Conservation (phyloP, 2,329 filamentous ascomycete genomes). For the Pseudogymnoascus sp. region DNA sequence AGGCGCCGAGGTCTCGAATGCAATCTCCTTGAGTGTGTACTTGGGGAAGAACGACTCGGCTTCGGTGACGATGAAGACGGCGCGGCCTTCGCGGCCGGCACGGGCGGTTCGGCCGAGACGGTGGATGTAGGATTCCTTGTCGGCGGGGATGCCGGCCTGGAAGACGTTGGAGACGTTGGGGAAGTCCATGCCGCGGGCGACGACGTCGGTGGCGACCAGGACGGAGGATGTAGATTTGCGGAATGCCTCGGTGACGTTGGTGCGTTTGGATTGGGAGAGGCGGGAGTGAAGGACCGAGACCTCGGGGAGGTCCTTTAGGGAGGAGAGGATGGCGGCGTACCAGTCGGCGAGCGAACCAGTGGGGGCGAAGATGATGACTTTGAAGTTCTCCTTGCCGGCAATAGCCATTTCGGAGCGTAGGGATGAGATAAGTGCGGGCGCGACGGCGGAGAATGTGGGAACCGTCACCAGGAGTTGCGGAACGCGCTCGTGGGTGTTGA, state of each 20-base stretch:
- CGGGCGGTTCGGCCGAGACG: slow-evolving; percentile 69
- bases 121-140: slow-evolving; percentile 67
- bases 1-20: slow-evolving; percentile 38
- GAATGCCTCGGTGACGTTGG: slow-evolving; percentile 63
- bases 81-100: slow-evolving; percentile 63
- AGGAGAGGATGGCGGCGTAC: slow-evolving; percentile 46
- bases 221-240: slow-evolving; percentile 52
- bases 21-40: slow-evolving; percentile 44
- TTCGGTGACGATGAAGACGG: slow-evolving; percentile 55
- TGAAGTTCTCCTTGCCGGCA: slow-evolving; percentile 52
- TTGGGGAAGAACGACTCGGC: slow-evolving; percentile 45
- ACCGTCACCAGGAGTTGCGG: slow-evolving; percentile 68
- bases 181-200: slow-evolving; percentile 76
- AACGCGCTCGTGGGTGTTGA: slow-evolving; percentile 74
- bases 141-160: slow-evolving; percentile 56
- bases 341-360: slow-evolving; percentile 66
- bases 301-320: slow-evolving; percentile 23
- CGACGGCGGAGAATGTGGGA: slow-evolving; percentile 62
- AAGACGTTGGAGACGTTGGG: slow-evolving; percentile 73
- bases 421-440: slow-evolving; percentile 72
- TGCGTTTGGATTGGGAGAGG: slow-evolving; percentile 62
- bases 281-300: slow-evolving; percentile 61
- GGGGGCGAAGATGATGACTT: slow-evolving; percentile 90
- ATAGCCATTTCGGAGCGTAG: slow-evolving; percentile 49
- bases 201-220: slow-evolving; percentile 71